These are phyloP conservation scores for Venustampulla echinocandica DNA, from an alignment of 495 filamentous ascomycete genomes.

Conservation along the genomic window DNA sequence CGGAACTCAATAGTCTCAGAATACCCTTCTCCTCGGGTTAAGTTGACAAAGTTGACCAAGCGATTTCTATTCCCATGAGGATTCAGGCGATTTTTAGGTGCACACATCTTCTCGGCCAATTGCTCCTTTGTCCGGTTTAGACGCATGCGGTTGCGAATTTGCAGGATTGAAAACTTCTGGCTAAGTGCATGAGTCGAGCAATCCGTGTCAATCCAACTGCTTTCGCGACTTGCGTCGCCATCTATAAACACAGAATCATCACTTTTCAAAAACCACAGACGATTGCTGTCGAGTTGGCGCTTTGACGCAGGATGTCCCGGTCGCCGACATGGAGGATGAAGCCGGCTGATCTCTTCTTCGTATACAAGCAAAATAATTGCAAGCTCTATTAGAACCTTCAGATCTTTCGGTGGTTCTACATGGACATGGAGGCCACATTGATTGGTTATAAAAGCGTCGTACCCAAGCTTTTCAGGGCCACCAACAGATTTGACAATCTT, in stretches of 20 bases:
- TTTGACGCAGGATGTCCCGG: not conserved
- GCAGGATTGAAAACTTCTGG: not conserved
- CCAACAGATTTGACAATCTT: conserved; percentile 5
- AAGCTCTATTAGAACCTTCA: conserved; percentile 13
- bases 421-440: conserved; percentile 19
- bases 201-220: no score
- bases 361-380: conserved; percentile 11
- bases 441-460: conserved; percentile 16
- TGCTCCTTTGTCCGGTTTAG: not conserved
- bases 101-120: not conserved
- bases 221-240: no score
- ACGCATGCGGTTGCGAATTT: not conserved
- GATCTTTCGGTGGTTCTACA: conserved; percentile 8
- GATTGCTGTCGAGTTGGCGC: conserved; percentile 10
- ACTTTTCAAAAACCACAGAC: not conserved
- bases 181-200: conserved; percentile 1
- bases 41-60: conserved; percentile 7
- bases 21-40: not conserved
- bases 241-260: not conserved
- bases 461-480: not conserved
- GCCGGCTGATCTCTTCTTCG: conserved; percentile 9
- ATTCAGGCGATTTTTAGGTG: not conserved
- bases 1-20: conserved; percentile 15
- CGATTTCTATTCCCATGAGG: conserved; percentile 6
- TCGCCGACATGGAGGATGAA: conserved; percentile 14